A percentile compares a stretch with the other conserved stretches of the same genome.
Evolutionary conservation across 768 basidiomycete genomes (phyloP).

Genomic region (Mrakia frigida): DNA sequence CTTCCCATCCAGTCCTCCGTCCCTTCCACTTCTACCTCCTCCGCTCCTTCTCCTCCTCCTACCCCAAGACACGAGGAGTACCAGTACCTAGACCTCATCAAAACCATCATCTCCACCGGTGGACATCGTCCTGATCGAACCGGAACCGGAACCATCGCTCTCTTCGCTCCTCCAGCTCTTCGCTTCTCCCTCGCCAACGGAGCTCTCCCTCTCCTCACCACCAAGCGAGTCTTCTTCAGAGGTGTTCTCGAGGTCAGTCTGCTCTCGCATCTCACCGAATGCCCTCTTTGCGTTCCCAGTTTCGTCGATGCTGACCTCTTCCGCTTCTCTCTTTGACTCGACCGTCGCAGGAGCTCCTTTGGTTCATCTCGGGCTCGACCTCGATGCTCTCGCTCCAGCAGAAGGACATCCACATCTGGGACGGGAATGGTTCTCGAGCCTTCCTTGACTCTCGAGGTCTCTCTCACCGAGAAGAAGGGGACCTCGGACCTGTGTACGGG

Average conservation of each 20-base stretch:
- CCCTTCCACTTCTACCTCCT: slow-evolving; percentile 6
- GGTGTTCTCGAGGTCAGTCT: slow-evolving; percentile 64
- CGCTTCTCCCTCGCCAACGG: slow-evolving; percentile 76
- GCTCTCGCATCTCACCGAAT: not conserved
- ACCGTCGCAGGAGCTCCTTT: slow-evolving; percentile 64
- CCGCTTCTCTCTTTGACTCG: not conserved
- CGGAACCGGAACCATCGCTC: slow-evolving; percentile 83
- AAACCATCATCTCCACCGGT: slow-evolving; percentile 66
- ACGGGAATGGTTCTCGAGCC: slow-evolving; percentile 84
- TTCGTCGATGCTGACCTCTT: not conserved
- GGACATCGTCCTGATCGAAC: slow-evolving; percentile 82
- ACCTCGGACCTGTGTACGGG: slow-evolving; percentile 93
- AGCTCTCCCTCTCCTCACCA: slow-evolving; percentile 83
- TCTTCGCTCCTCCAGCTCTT: slow-evolving; percentile 85
- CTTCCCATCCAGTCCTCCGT: not conserved
- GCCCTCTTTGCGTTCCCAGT: not conserved
- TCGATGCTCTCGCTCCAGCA: slow-evolving; percentile 68
- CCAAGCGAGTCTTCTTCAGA: slow-evolving; percentile 86
- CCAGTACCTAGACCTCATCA: slow-evolving; percentile 82
- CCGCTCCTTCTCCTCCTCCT: not conserved
- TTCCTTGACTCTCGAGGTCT: slow-evolving; percentile 82
- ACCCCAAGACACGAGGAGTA: slow-evolving; percentile 57
- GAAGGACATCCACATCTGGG: slow-evolving; percentile 94
- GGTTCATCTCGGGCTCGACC: slow-evolving; percentile 83
- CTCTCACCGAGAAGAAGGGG: slow-evolving; percentile 77